A percentile compares a stretch with the other conserved stretches of the same genome.
phyloP scores from a whole-genome alignment of 345 rosid species.

The Ricinus communis region DNA sequence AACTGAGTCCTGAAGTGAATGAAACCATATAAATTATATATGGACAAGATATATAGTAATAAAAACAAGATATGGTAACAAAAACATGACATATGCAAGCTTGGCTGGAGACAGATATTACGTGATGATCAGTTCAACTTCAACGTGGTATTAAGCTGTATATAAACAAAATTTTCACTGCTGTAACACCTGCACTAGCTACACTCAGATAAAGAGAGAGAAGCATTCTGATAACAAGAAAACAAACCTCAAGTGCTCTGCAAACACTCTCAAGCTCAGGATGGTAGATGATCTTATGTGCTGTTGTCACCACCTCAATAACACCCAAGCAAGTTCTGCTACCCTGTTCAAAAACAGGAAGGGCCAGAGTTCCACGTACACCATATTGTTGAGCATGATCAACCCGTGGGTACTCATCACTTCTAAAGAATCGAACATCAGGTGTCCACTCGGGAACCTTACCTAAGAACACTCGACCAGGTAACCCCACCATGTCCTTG shows the following conservation, averaged over 20 bases:
- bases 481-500: conserved; percentile 63
- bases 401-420: conserved; percentile 82
- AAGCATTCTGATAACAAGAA: conserved; percentile 7
- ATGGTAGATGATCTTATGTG: conserved; percentile 57
- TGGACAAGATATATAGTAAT: background rate
- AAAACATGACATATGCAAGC: background rate
- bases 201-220: conserved; percentile 10
- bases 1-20: background rate
- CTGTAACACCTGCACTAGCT: background rate
- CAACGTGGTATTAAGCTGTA: background rate
- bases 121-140: background rate
- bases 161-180: background rate
- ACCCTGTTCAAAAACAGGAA: conserved; percentile 88
- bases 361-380: conserved; percentile 83
- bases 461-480: conserved; percentile 79
- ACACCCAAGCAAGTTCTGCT: conserved; percentile 86
- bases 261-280: conserved; percentile 82
- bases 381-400: conserved; percentile 65
- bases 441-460: conserved; percentile 97
- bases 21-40: background rate
- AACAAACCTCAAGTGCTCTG: conserved; percentile 82
- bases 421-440: conserved; percentile 81
- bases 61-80: background rate
- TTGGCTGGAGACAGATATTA: background rate
- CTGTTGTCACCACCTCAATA: conserved; percentile 82